phyloP scores from a whole-genome alignment of 176 grass and related monocot species.

The Hyparrhenia diplandra region DNA sequence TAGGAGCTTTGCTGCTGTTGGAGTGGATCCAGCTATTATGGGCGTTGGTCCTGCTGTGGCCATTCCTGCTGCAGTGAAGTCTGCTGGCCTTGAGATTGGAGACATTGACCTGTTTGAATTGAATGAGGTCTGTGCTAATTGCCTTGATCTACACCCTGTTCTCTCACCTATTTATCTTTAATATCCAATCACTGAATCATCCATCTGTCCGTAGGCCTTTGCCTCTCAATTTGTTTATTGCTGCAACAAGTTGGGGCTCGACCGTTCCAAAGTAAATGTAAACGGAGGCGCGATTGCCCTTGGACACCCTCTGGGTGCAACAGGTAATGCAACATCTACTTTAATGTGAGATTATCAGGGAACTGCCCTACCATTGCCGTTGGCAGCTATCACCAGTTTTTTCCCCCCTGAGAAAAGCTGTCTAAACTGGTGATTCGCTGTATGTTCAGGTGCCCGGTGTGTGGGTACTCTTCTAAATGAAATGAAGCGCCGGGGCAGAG shows the following conservation, averaged over 20 bases:
- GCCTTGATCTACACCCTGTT: not conserved
- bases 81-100: conserved; percentile 86
- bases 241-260: conserved; percentile 80
- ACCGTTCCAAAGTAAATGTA: conserved; percentile 85
- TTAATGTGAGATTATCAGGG: not conserved
- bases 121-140: conserved; percentile 56
- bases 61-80: conserved; percentile 94
- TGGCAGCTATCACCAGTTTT: not conserved
- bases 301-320: conserved; percentile 88
- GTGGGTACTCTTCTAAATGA: conserved; percentile 86
- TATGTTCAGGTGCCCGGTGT: conserved; percentile 67
- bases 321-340: conserved; percentile 38
- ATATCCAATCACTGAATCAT: not conserved
- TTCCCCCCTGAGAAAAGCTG: not conserved
- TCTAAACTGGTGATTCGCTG: not conserved
- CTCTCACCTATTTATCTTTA: not conserved
- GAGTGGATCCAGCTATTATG: conserved; percentile 95
- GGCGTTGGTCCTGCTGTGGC: conserved; percentile 87
- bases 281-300: conserved; percentile 94
- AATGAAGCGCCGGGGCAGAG: conserved; percentile 93
- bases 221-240: conserved; percentile 88
- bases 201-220: conserved; percentile 55
- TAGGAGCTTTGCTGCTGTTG: conserved; percentile 90
- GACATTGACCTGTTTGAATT: conserved; percentile 98
- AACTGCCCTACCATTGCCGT: not conserved